Evolutionary conservation across 768 basidiomycete genomes (phyloP).

Genomic region (Chlorophyllum brunneum): DNA sequence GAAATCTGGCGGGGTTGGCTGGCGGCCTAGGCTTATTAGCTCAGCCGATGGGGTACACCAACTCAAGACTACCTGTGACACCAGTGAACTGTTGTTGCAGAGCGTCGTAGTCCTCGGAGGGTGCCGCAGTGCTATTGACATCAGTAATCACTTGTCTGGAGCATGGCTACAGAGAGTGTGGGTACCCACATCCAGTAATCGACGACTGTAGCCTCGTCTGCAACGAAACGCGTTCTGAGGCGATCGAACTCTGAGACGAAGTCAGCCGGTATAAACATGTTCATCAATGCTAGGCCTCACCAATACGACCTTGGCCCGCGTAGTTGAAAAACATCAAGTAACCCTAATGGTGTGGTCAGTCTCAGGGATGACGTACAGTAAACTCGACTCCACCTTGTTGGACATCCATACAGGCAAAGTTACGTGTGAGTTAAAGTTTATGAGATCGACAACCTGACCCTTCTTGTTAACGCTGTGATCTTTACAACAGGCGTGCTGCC

Average conservation of each 20-base stretch:
- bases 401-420: conserved; percentile 34
- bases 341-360: conserved; percentile 18
- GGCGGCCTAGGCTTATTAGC: conserved; percentile 21
- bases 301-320: conserved; percentile 31
- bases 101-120: conserved; percentile 32
- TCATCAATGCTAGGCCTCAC: conserved; percentile 14
- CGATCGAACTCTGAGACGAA: conserved; percentile 28
- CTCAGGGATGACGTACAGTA: too few relatives aligned
- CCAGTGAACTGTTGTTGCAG: conserved; percentile 32
- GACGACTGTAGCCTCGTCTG: conserved; percentile 29
- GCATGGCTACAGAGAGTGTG: too few relatives aligned
- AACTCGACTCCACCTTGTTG: conserved; percentile 23
- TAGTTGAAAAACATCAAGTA: conserved; percentile 34
- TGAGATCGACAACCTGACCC: conserved; percentile 32
- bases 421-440: conserved; percentile 34
- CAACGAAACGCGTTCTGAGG: conserved; percentile 27
- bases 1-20: conserved; percentile 34
- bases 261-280: background rate
- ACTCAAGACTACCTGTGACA: conserved; percentile 25
- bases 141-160: background rate
- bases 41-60: background rate
- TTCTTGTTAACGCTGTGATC: conserved; percentile 35
- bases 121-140: conserved; percentile 26
- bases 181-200: conserved; percentile 31
- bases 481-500: conserved; percentile 34